Evolutionary conservation across 1,284 basidiomycete species (phyloP), one percentile per base, ranked within the genome.

Genomic region (Ganoderma boninense): DNA sequence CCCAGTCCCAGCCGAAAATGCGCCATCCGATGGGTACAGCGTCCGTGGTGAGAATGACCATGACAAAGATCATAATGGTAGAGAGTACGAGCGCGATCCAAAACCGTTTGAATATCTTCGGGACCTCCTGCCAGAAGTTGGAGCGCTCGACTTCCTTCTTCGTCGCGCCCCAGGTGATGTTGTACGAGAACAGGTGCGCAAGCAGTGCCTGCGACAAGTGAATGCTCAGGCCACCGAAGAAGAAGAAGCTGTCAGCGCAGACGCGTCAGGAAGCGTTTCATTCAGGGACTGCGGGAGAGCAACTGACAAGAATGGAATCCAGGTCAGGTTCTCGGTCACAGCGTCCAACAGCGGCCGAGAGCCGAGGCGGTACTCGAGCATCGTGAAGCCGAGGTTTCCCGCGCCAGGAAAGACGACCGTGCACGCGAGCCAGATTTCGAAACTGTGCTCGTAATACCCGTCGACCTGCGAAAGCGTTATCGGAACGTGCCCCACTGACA

Each of bases 51-150:
- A 94, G 78, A 42, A 94, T 78, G 65, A 88, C 79, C 83, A 94
- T 90, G 20, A 46, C 44, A 46, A 46, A 46, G 44, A 46, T 20
- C 44, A 46, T 49, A 40, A 86, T 26, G 64, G 87, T 74, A 65
- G 84, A 90, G 54, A 95, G 71, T 35, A 88, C 69, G 69, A 96
- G 84, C 59, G 90, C 84, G 29, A 90, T 77, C 80, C 92, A 89
- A 82, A 94, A 94, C 18, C 92, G 88, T 74, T 91, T 89, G 78
- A 91, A 82, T 79, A 96, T 96, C 71, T 87, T 89, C 0, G 95
- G 95, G 10, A 95, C 90, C 80, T 97, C 95, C 65, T 92, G 88
- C 89, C 94, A 96, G 84, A 96, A 96, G 80, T 96, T 95, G 18
- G 90, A 93, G 65, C 89, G 86, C 80, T 94, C 90, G 65, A 93